Evolutionary conservation across 1,284 basidiomycete genomes (phyloP).

Genomic region (Thecaphora frezii): DNA sequence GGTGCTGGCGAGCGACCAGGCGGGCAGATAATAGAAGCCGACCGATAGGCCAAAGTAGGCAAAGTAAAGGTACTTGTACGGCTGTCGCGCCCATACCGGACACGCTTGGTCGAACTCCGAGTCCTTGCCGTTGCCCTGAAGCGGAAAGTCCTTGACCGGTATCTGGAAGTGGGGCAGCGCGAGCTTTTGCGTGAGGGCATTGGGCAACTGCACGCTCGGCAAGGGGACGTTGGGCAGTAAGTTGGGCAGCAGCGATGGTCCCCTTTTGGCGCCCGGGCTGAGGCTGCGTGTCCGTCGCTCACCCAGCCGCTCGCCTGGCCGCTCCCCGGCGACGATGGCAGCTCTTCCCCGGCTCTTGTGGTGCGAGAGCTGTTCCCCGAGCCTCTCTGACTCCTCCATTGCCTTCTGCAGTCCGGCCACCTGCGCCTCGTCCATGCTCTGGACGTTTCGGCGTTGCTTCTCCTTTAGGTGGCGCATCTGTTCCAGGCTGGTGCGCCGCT

Average conservation of each 20-base stretch:
- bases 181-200: neutral
- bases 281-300: neutral
- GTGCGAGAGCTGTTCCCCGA: neutral
- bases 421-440: constrained; percentile 32
- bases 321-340: neutral
- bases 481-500: neutral
- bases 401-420: constrained; percentile 10
- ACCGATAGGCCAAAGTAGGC: constrained; percentile 48
- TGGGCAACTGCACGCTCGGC: neutral
- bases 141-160: constrained; percentile 47
- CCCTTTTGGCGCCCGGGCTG: too few relatives aligned
- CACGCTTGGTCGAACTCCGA: constrained; percentile 46
- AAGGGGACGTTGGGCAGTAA: too few relatives aligned
- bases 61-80: constrained; percentile 48
- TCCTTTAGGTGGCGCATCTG: constrained; percentile 16
- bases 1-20: constrained; percentile 34
- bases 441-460: constrained; percentile 18
- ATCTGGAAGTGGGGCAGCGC: constrained; percentile 7
- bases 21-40: constrained; percentile 39
- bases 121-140: constrained; percentile 41
- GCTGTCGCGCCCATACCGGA: constrained; percentile 48
- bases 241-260: neutral
- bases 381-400: neutral
- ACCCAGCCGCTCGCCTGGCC: neutral
- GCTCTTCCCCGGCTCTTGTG: neutral